Conservation (phyloP, 176 grass and related monocot genomes). For the Oryza nivara region DNA sequence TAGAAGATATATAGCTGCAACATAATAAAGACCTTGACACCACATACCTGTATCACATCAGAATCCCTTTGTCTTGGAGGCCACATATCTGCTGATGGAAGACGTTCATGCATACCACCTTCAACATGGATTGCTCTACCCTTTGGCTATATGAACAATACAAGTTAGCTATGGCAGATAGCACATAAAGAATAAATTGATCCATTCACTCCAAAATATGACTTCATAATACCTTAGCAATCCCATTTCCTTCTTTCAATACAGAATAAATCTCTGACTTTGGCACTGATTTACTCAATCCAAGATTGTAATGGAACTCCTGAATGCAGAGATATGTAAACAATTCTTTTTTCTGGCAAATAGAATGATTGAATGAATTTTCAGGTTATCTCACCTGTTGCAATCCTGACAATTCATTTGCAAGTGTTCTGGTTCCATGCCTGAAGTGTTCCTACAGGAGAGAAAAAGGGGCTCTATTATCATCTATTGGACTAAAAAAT, state of each 20-base stretch:
- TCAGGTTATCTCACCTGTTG: slow-evolving; percentile 59
- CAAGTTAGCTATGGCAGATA: slow-evolving; percentile 40
- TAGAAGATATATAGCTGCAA: slow-evolving; percentile 34
- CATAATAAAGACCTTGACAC: slow-evolving; percentile 29
- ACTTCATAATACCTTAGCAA: slow-evolving; percentile 55
- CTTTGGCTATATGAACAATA: slow-evolving; percentile 57
- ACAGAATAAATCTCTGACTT: slow-evolving; percentile 44
- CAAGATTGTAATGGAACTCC: slow-evolving; percentile 41
- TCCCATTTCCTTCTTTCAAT: slow-evolving; percentile 39
- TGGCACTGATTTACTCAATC: slow-evolving; percentile 36
- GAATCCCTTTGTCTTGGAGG: slow-evolving; percentile 68
- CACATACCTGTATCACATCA: slow-evolving; percentile 86
- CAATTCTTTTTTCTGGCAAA: slow-evolving; percentile 11
- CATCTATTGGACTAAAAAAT: slow-evolving; percentile 19
- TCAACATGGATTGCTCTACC: slow-evolving; percentile 80
- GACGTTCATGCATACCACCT: slow-evolving; percentile 57
- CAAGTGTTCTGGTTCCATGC: slow-evolving; percentile 39
- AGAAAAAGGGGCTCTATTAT: slow-evolving; percentile 7
- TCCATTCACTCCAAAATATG: slow-evolving; percentile 18
- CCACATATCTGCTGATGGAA: slow-evolving; percentile 71
- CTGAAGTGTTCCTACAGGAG: slow-evolving; percentile 53
- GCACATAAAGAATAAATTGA: slow-evolving; percentile 26
- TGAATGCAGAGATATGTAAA: slow-evolving; percentile 35
- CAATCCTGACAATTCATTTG: slow-evolving; percentile 42
- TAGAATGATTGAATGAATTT: slow-evolving; percentile 20